Evolutionary conservation across 2,329 filamentous ascomycete species (phyloP).

Genomic region (Sporothrix curviconia): DNA sequence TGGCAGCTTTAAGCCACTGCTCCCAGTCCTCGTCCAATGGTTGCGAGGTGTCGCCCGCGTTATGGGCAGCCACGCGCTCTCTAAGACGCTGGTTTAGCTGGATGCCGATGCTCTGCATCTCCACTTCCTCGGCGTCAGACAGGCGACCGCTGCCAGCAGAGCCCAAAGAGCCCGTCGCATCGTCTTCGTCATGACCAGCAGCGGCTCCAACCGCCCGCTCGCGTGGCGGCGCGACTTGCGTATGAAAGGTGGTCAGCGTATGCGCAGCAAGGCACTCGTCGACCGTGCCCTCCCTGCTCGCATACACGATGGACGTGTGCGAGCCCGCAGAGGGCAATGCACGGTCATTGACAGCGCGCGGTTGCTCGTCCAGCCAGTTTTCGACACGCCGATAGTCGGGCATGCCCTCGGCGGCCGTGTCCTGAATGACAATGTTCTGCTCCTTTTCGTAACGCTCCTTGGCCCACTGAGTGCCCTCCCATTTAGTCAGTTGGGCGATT

Average conservation of each 20-base stretch:
- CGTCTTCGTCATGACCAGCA: background rate
- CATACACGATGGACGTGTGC: background rate
- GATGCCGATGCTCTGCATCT: conserved; percentile 49
- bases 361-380: conserved; percentile 24
- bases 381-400: conserved; percentile 48
- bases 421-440: conserved; percentile 60
- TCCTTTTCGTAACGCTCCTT: conserved; percentile 74
- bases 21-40: conserved; percentile 67
- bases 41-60: conserved; percentile 51
- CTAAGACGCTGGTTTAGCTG: conserved; percentile 59
- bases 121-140: conserved; percentile 47
- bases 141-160: conserved; percentile 20
- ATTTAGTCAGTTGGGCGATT: conserved; percentile 66
- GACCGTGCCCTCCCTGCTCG: background rate
- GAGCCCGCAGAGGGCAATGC: background rate
- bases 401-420: conserved; percentile 66
- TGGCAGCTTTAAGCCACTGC: conserved; percentile 65
- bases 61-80: conserved; percentile 55
- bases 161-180: conserved; percentile 8
- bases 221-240: background rate
- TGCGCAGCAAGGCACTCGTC: no score
- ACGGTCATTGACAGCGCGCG: background rate
- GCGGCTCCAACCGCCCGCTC: no score
- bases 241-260: no score
- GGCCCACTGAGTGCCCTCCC: conserved; percentile 79